Evolutionary conservation across 2,329 filamentous ascomycete genomes (phyloP).

Genomic region (Apiospora marii): DNA sequence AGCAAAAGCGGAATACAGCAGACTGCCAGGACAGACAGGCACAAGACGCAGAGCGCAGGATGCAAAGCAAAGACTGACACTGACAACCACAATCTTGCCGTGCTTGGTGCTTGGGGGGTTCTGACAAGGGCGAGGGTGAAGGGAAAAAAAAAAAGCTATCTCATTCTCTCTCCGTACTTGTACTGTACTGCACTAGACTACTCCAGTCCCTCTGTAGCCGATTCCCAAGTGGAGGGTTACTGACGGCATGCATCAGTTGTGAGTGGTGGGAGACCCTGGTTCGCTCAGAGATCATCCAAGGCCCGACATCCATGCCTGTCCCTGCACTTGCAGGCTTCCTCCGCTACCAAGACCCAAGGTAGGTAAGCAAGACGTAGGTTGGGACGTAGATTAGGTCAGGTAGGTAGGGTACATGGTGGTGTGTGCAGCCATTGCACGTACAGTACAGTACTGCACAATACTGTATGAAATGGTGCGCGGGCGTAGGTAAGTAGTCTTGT

Average conservation of each 20-base stretch:
- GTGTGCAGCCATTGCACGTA: not conserved
- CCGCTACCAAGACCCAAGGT: slow-evolving; percentile 18
- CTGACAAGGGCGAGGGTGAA: slow-evolving; percentile 26
- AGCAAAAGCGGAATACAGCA: slow-evolving; percentile 12
- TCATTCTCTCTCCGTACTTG: slow-evolving; percentile 12
- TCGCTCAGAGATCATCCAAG: slow-evolving; percentile 17
- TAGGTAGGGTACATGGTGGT: not conserved
- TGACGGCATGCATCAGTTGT: slow-evolving; percentile 6
- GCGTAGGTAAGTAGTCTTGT: too few relatives aligned
- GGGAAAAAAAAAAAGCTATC: slow-evolving; percentile 9
- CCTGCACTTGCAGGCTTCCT: slow-evolving; percentile 17
- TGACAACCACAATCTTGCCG: not conserved
- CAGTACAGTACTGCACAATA: not conserved
- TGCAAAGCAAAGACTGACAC: not conserved
- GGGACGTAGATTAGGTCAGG: slow-evolving; percentile 4
- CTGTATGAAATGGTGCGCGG: not conserved
- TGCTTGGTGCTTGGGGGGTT: not conserved
- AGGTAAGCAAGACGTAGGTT: slow-evolving; percentile 17
- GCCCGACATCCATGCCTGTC: slow-evolving; percentile 18
- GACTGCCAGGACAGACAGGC: slow-evolving; percentile 4
- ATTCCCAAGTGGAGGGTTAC: slow-evolving; percentile 16
- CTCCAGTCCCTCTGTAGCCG: slow-evolving; percentile 9
- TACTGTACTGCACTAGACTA: not conserved
- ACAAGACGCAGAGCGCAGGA: not conserved
- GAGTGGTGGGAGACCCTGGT: slow-evolving; percentile 16